phyloP scores from a whole-genome alignment of 371 early-diverging fungal genomes.

The Syncephalastrum monosporum region DNA sequence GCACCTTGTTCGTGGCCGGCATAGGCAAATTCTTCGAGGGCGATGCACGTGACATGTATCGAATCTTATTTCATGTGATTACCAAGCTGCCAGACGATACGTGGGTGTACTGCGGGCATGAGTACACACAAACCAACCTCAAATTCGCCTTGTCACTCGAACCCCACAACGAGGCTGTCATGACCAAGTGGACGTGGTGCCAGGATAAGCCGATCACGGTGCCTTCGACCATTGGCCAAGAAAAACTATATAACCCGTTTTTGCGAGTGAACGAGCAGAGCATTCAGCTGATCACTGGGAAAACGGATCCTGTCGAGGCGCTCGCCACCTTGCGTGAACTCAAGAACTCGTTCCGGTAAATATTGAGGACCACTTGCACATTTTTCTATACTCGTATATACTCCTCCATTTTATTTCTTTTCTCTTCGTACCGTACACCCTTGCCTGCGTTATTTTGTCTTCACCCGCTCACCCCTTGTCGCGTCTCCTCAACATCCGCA shows the following conservation, averaged over 20 bases:
- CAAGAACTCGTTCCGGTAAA: slow-evolving; percentile 53
- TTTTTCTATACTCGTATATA: background rate
- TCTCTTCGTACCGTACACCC: background rate
- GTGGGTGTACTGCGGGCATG: slow-evolving; percentile 90
- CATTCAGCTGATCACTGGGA: slow-evolving; percentile 59
- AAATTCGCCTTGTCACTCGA: slow-evolving; percentile 49
- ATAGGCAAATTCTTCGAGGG: slow-evolving; percentile 95
- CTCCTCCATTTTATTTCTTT: background rate
- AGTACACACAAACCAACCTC: slow-evolving; percentile 44
- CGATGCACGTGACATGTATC: slow-evolving; percentile 81
- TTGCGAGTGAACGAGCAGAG: slow-evolving; percentile 75
- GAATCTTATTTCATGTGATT: slow-evolving; percentile 69
- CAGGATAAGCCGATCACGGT: slow-evolving; percentile 59
- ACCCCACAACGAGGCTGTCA: slow-evolving; percentile 43
- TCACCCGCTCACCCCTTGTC: background rate
- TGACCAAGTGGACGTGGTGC: slow-evolving; percentile 60
- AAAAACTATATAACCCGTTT: slow-evolving; percentile 84
- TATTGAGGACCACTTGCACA: too few relatives aligned
- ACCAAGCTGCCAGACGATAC: slow-evolving; percentile 81
- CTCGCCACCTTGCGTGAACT: slow-evolving; percentile 73
- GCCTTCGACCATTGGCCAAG: slow-evolving; percentile 86
- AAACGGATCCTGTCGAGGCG: slow-evolving; percentile 72
- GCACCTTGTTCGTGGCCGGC: slow-evolving; percentile 53
- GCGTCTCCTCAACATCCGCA: background rate
- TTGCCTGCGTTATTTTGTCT: slow-evolving; percentile 1